Base-by-base conservation (phyloP, 176 grass and related monocot genomes). In the Phoenix dactylifera region DNA sequence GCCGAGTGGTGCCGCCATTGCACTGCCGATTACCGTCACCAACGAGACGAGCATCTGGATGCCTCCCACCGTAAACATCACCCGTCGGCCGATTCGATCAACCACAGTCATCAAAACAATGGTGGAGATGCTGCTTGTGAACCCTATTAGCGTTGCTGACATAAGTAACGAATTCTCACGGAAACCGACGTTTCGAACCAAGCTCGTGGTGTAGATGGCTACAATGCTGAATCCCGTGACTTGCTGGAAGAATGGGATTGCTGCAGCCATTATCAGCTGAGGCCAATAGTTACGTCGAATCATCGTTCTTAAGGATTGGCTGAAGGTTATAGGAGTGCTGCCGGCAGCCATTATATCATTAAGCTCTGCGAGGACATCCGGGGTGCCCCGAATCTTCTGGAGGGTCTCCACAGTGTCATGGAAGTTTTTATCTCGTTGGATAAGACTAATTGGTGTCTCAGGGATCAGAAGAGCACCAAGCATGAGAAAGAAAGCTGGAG, bases 11-110 rank as follows among this genome's bases (percentile, higher is more conserved):
- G 67, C 50, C 53, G 76, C 81, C n/a, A 88, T 58, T 50, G 82
- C 82, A 22, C 62, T 67, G 7, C 80, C 77, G 2, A n/a, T n/a
- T n/a, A 85, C 51, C n/a, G 70, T 66, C 3, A 85, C 4, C 71
- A 88, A 84, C 0, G 84, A 84, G 14, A 94, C 18, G 49, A 94
- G 79, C 89, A 94, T 94, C 63, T 85, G 80, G 28, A 79, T 74
- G 22, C 89, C 89, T 0, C 84, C 89, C 3, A 64, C 44, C 1
- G 84, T 66, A 22, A 84, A 81, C 57, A 88, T 72, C 48, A 84
- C 77, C 39, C 89, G 76, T 19, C 84, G 70, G 4, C 89, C 89
- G 29, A 84, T 66, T 76, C 67, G 78, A 49, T 94, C 80, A 0
- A 88, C 84, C 16, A 76, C 67, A 0, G 82, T 18, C 77, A 94